A percentile compares a stretch with the other conserved stretches of the same genome.
Conservation (phyloP, 768 basidiomycete genomes). For the Auriculariales sp. region DNA sequence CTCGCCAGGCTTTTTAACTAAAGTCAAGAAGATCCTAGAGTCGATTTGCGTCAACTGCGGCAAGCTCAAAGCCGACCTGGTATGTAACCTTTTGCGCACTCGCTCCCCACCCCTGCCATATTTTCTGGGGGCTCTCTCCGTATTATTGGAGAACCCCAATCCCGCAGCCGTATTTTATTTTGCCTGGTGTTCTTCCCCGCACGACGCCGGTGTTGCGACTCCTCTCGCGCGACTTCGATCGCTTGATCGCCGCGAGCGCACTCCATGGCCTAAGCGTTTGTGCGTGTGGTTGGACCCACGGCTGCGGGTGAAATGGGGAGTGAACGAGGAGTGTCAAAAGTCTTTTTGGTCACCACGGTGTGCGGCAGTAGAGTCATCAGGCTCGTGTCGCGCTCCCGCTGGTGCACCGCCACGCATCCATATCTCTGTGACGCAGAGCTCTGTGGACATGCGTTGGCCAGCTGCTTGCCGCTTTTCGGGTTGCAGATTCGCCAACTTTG, state of each 20-base stretch:
- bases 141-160: slow-evolving; percentile 84
- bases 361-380: no score
- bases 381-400: slow-evolving; percentile 17
- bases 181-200: slow-evolving; percentile 78
- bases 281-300: slow-evolving; percentile 75
- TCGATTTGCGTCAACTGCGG: slow-evolving; percentile 98
- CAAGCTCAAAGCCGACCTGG: slow-evolving; percentile 91
- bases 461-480: slow-evolving; percentile 32
- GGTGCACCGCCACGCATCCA: slow-evolving; percentile 33
- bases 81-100: slow-evolving; percentile 82
- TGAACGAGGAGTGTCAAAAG: slow-evolving; percentile 87
- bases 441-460: slow-evolving; percentile 13
- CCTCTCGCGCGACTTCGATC: slow-evolving; percentile 86
- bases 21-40: slow-evolving; percentile 99
- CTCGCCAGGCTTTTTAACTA: slow-evolving; percentile 74
- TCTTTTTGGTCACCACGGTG: slow-evolving; percentile 12
- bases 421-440: slow-evolving; percentile 56
- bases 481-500: no score
- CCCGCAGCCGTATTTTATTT: slow-evolving; percentile 62
- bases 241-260: slow-evolving; percentile 80
- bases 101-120: slow-evolving; percentile 86
- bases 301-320: slow-evolving; percentile 95
- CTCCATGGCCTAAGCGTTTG: slow-evolving; percentile 51
- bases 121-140: slow-evolving; percentile 98
- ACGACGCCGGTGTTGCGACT: slow-evolving; percentile 49